A percentile compares a stretch with the other conserved stretches of the same genome.
Evolutionary conservation across 768 basidiomycete genomes (phyloP).

Genomic region (Chlorophyllum brunneum): DNA sequence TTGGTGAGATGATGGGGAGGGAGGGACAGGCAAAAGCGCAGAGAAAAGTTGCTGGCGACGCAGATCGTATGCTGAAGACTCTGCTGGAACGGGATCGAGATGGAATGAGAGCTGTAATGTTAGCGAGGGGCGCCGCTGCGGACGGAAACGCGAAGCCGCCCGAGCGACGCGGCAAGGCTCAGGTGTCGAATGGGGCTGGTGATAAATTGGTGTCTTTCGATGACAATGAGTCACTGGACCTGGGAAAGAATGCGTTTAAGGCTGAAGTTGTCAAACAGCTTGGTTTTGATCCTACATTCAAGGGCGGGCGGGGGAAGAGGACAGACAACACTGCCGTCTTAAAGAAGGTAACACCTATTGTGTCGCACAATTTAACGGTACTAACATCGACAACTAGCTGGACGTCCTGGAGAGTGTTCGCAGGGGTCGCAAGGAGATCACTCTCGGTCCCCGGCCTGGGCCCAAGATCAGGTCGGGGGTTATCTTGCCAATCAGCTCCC

Average conservation of each 20-base stretch:
- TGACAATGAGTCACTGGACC: not conserved
- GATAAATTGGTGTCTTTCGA: slow-evolving; percentile 8
- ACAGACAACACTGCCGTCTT: slow-evolving; percentile 36
- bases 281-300: slow-evolving; percentile 75
- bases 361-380: not conserved
- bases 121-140: slow-evolving; percentile 44
- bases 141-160: slow-evolving; percentile 17
- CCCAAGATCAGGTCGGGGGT: slow-evolving; percentile 63
- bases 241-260: slow-evolving; percentile 43
- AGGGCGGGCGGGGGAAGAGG: slow-evolving; percentile 41
- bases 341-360: slow-evolving; percentile 48
- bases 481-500: slow-evolving; percentile 23
- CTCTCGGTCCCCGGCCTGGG: slow-evolving; percentile 63
- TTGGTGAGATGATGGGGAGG: slow-evolving; percentile 72
- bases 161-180: no score
- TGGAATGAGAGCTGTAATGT: slow-evolving; percentile 62
- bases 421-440: slow-evolving; percentile 45
- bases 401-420: slow-evolving; percentile 52
- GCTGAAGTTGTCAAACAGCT: slow-evolving; percentile 64
- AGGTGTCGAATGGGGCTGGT: no score
- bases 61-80: slow-evolving; percentile 56
- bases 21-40: slow-evolving; percentile 76
- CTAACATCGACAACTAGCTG: slow-evolving; percentile 35
- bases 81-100: slow-evolving; percentile 64
- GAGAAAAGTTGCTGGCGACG: slow-evolving; percentile 54